These are phyloP conservation scores for Fraxinus albicans DNA, from an alignment of 305 asterid species.

Conservation along the genomic window DNA sequence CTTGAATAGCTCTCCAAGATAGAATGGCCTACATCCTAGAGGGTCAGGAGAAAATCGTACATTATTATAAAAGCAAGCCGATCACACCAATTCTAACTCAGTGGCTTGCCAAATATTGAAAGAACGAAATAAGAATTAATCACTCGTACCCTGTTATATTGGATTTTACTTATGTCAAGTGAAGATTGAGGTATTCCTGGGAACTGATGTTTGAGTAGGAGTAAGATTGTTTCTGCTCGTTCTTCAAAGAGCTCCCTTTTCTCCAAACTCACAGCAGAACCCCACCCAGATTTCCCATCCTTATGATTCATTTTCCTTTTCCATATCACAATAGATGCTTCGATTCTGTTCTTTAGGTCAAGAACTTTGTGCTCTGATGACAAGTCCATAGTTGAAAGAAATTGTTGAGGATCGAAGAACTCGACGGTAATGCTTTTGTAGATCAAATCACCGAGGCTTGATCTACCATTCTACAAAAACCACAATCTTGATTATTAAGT, in stretches of 20 bases:
- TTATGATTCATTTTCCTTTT: constrained; percentile 72
- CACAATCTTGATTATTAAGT: neutral
- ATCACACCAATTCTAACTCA: neutral
- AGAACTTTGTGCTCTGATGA: constrained; percentile 80
- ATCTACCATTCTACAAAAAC: constrained; percentile 66
- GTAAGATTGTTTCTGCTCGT: constrained; percentile 77
- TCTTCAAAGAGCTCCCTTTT: constrained; percentile 88
- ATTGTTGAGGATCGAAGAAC: constrained; percentile 67
- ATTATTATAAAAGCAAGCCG: neutral
- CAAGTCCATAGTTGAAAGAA: constrained; percentile 65
- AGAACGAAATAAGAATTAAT: neutral
- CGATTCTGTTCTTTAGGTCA: constrained; percentile 81
- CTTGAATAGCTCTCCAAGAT: constrained; percentile 88
- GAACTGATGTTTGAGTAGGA: constrained; percentile 65
- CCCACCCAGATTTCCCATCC: constrained; percentile 70
- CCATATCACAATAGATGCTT: constrained; percentile 93
- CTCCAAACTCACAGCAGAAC: constrained; percentile 70
- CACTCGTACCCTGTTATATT: constrained; percentile 54
- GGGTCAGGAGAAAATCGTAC: neutral
- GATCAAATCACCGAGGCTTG: constrained; percentile 73
- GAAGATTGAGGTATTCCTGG: constrained; percentile 86
- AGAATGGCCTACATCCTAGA: constrained; percentile 75
- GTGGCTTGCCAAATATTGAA: neutral
- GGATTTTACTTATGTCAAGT: constrained; percentile 85
- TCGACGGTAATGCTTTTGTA: constrained; percentile 71